These are phyloP conservation scores for Papiliotrema terrestris DNA, from an alignment of 1,284 basidiomycete species.

Conservation along the genomic window DNA sequence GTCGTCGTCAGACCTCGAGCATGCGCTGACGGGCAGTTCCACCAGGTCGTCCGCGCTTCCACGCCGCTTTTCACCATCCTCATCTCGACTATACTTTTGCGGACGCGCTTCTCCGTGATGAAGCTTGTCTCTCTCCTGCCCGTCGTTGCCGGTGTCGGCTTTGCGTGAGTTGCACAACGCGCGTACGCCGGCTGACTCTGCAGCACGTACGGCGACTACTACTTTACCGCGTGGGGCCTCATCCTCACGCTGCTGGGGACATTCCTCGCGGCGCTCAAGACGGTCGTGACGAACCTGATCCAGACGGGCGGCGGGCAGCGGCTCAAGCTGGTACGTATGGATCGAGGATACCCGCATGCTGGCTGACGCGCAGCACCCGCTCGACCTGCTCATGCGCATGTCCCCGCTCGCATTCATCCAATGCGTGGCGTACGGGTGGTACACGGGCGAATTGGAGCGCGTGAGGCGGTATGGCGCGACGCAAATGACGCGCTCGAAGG, in stretches of 20 bases:
- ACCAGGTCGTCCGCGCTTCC: constrained; percentile 89
- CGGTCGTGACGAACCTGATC: constrained; percentile 79
- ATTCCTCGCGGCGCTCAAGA: constrained; percentile 83
- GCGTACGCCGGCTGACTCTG: not conserved
- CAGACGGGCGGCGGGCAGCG: constrained; percentile 52
- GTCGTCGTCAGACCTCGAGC: not conserved
- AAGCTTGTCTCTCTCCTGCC: constrained; percentile 76
- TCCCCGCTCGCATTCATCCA: constrained; percentile 84
- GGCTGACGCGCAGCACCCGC: constrained; percentile 61
- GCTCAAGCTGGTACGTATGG: constrained; percentile 45
- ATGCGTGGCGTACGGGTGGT: constrained; percentile 69
- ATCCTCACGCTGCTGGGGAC: constrained; percentile 82
- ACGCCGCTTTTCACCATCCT: constrained; percentile 85
- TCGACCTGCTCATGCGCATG: constrained; percentile 78
- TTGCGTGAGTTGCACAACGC: constrained; percentile 64
- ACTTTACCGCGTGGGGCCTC: constrained; percentile 76
- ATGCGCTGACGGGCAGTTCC: constrained; percentile 59
- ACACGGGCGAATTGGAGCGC: constrained; percentile 70
- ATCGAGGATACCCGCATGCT: too few relatives aligned
- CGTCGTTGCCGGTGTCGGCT: constrained; percentile 83
- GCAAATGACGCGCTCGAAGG: constrained; percentile 56
- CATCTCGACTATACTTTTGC: constrained; percentile 58
- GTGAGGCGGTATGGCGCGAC: constrained; percentile 57
- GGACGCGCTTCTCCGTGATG: constrained; percentile 46
- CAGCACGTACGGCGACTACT: constrained; percentile 87